A percentile compares a stretch with the other conserved stretches of the same genome.
These are phyloP conservation scores for Ogataea henricii DNA, from an alignment of 805 yeast genomes.

Conservation along the genomic window DNA sequence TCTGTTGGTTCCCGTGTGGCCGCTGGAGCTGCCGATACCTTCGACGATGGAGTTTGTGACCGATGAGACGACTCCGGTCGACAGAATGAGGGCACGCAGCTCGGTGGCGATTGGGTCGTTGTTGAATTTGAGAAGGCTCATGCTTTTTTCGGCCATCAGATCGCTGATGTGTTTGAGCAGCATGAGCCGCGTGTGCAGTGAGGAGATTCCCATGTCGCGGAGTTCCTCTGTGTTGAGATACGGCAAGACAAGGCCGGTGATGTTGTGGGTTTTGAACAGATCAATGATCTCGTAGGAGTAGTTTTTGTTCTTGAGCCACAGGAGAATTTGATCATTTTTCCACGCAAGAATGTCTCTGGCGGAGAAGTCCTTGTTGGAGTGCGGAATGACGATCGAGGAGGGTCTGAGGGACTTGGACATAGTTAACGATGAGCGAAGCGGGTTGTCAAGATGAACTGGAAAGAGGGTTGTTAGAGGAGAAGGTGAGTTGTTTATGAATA, in stretches of 20 bases:
- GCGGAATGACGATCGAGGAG: conserved; percentile 20
- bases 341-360: conserved; percentile 29
- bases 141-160: conserved; percentile 42
- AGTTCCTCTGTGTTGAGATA: conserved; percentile 71
- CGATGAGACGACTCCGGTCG: conserved; percentile 26
- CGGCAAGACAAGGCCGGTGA: conserved; percentile 73
- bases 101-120: conserved; percentile 29
- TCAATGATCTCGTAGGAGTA: conserved; percentile 29
- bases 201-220: conserved; percentile 64
- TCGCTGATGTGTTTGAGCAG: conserved; percentile 62
- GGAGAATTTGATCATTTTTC: conserved; percentile 34
- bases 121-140: conserved; percentile 18
- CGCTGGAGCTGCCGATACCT: conserved; percentile 15
- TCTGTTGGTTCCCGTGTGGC: conserved; percentile 24
- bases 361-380: conserved; percentile 18
- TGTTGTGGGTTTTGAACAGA: conserved; percentile 55
- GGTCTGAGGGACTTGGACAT: conserved; percentile 11
- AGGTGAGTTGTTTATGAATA: not conserved
- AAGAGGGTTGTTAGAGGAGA: no score
- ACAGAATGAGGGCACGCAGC: conserved; percentile 27
- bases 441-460: no score
- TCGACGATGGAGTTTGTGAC: conserved; percentile 28
- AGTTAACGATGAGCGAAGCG: not conserved
- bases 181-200: conserved; percentile 55
- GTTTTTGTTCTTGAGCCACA: conserved; percentile 32